phyloP scores from a whole-genome alignment of 2,329 filamentous ascomycete genomes.

The Volutella citrinella region DNA sequence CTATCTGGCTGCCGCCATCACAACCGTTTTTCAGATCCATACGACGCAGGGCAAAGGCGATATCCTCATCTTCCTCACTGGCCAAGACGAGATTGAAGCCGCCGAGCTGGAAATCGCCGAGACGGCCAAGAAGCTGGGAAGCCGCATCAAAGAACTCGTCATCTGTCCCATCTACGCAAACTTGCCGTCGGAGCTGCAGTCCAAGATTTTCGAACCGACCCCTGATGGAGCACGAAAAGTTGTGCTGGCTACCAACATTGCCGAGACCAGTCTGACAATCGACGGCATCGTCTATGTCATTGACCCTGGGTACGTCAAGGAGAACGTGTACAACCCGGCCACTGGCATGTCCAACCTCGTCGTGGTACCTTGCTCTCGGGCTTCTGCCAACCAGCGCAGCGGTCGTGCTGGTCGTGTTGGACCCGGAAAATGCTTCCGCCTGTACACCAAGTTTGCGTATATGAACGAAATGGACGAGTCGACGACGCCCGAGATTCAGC shows the following conservation, averaged over 20 bases:
- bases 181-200: slow-evolving; percentile 83
- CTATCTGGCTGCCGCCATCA: slow-evolving; percentile 86
- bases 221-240: slow-evolving; percentile 84
- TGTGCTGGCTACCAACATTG: slow-evolving; percentile 93
- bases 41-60: slow-evolving; percentile 81
- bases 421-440: slow-evolving; percentile 86
- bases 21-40: slow-evolving; percentile 93
- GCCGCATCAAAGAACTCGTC: slow-evolving; percentile 79
- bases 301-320: slow-evolving; percentile 91
- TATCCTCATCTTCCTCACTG: slow-evolving; percentile 91
- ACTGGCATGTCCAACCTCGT: slow-evolving; percentile 92
- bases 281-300: slow-evolving; percentile 96
- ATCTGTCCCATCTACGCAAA: slow-evolving; percentile 95
- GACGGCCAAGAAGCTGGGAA: slow-evolving; percentile 82
- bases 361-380: slow-evolving; percentile 85
- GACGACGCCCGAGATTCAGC: slow-evolving; percentile 88
- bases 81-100: slow-evolving; percentile 92
- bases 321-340: slow-evolving; percentile 87
- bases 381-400: slow-evolving; percentile 88
- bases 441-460: slow-evolving; percentile 92
- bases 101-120: slow-evolving; percentile 82
- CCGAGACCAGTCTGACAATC: slow-evolving; percentile 92
- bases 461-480: slow-evolving; percentile 94
- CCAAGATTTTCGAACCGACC: slow-evolving; percentile 92
- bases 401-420: slow-evolving; percentile 90